Base-by-base conservation (phyloP, 1,139 yeast genomes). In the Protomyces macrosporus region DNA sequence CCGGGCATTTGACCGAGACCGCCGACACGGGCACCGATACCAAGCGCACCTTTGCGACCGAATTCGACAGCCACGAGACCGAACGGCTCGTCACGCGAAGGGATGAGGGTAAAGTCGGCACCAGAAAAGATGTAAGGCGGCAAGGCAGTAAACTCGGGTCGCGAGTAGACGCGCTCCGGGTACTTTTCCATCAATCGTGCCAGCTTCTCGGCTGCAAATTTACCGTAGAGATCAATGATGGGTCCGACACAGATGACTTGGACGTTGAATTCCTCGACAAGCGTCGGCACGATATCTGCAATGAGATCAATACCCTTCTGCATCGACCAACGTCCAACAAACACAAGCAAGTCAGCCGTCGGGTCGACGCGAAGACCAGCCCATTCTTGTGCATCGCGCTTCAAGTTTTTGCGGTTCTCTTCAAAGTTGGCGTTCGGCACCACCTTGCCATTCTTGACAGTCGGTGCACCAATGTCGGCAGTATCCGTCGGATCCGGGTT, bases 1-100 rank as follows among this genome's bases (percentile, higher is more conserved):
- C 66, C 66, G 5, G 66, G 66, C 66, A 65, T 65, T 35, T 61
- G 63, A 48, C 66, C 66, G 7, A 65, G 65, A 37, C 66, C 66
- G 6, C 66, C 66, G 35, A 63, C 65, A n/a, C 65, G 62, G 52
- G 66, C 61, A 12, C 66, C 66, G 55, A 65, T 62, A 45, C 66
- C 65, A 32, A 65, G 63, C 36, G 65, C 66, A 56, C 66, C 66
- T 39, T 65, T 65, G n/a, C 66, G 65, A 34, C 66, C 66, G 40
- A 65, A 65, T 50, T 65, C 66, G 53, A 65, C 66, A 12, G 66
- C 66, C 32, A 65, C 66, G 10, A 65, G 42, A 3, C 66, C 66
- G 60, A 65, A 65, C 0, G 66, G 66, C 53, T 65, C 66, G 51
- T 65, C 66, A 37, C 66, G 53, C 5, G 66, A 65, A 14, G 66